phyloP scores from a whole-genome alignment of 176 grass and related monocot genomes.

The Luzula sylvatica region DNA sequence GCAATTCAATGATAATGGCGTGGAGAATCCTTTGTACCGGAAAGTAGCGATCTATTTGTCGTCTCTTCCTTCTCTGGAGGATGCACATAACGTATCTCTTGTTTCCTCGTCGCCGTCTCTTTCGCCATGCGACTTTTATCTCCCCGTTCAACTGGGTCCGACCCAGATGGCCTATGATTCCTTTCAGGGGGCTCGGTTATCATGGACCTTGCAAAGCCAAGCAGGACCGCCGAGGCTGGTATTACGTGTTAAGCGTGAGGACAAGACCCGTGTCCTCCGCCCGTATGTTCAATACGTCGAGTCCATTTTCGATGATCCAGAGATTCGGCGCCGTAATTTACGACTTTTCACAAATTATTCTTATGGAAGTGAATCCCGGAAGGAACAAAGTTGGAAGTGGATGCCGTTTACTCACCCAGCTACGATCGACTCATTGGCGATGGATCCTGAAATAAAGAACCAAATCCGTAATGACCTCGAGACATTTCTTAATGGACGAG shows the following conservation, averaged over 20 bases:
- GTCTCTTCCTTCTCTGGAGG: slow-evolving; percentile 43
- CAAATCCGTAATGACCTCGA: slow-evolving; percentile 62
- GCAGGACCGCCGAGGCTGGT: slow-evolving; percentile 15
- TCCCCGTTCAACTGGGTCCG: slow-evolving; percentile 14
- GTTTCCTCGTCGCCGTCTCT: slow-evolving; percentile 23
- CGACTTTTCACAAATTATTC: slow-evolving; percentile 37
- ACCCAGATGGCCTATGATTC: slow-evolving; percentile 31
- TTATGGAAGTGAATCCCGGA: background rate
- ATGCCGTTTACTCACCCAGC: slow-evolving; percentile 72
- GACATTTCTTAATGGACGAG: slow-evolving; percentile 55
- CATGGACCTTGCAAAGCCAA: slow-evolving; percentile 15
- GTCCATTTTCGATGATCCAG: slow-evolving; percentile 50
- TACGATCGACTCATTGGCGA: slow-evolving; percentile 59
- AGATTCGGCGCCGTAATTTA: slow-evolving; percentile 37
- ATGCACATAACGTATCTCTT: slow-evolving; percentile 26
- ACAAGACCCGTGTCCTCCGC: slow-evolving; percentile 44
- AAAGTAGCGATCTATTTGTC: slow-evolving; percentile 37
- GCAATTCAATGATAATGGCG: slow-evolving; percentile 14
- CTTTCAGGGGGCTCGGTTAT: slow-evolving; percentile 37
- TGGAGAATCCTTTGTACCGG: slow-evolving; percentile 40
- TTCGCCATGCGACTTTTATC: slow-evolving; percentile 28
- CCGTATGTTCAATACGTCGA: slow-evolving; percentile 63
- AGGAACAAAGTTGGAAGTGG: slow-evolving; percentile 26
- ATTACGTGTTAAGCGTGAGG: slow-evolving; percentile 43
- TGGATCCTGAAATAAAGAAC: slow-evolving; percentile 71